Conservation (phyloP, 768 basidiomycete genomes). For the Phanerochaete carnosa region DNA sequence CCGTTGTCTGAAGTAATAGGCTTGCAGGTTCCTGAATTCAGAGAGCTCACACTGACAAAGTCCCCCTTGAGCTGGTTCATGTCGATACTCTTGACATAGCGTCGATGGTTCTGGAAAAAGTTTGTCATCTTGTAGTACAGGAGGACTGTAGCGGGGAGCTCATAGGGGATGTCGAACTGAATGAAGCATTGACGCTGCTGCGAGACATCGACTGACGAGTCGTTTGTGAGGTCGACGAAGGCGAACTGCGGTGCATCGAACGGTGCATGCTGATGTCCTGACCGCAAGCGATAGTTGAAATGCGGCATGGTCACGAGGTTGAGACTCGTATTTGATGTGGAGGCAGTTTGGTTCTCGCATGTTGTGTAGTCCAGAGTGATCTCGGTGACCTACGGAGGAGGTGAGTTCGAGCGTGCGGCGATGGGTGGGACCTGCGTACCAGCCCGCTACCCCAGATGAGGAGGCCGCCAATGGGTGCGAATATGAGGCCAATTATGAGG, state of each 20-base stretch:
- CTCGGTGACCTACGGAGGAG: slow-evolving; percentile 68
- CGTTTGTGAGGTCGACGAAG: slow-evolving; percentile 57
- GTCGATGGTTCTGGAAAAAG: slow-evolving; percentile 97
- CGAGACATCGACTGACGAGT: slow-evolving; percentile 38
- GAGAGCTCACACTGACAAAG: slow-evolving; percentile 39
- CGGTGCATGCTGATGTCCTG: slow-evolving; percentile 49
- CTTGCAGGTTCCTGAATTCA: slow-evolving; percentile 82
- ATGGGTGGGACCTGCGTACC: slow-evolving; percentile 32
- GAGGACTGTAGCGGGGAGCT: slow-evolving; percentile 72
- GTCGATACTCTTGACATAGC: slow-evolving; percentile 92
- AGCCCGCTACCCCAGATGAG: slow-evolving; percentile 86
- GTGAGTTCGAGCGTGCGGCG: not conserved
- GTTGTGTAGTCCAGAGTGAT: slow-evolving; percentile 95
- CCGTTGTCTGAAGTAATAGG: slow-evolving; percentile 59
- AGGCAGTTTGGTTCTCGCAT: slow-evolving; percentile 65
- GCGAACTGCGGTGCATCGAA: slow-evolving; percentile 66
- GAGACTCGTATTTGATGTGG: slow-evolving; percentile 30
- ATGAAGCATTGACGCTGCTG: slow-evolving; percentile 65
- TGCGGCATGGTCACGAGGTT: slow-evolving; percentile 54
- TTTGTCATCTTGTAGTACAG: slow-evolving; percentile 97
- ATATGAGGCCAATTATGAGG: slow-evolving; percentile 91
- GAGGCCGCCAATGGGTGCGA: slow-evolving; percentile 93
- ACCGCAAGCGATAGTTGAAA: slow-evolving; percentile 66
- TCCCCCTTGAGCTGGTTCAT: slow-evolving; percentile 83
- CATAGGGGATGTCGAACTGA: slow-evolving; percentile 78